Conservation (phyloP, 2,329 filamentous ascomycete species). For the Talaromyces verruculosus region DNA sequence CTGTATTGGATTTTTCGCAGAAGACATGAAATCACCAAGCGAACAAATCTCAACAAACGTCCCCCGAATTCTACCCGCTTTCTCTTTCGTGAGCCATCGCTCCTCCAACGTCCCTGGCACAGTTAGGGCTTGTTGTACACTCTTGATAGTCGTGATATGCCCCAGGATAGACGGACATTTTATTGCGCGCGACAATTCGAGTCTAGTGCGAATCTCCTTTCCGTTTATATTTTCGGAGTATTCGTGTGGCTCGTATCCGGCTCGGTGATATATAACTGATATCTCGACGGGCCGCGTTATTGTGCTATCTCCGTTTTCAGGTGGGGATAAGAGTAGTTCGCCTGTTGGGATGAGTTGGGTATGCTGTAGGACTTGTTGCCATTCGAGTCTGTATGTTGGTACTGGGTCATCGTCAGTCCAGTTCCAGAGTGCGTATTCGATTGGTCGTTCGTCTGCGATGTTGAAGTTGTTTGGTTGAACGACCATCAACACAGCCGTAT, state of each 20-base stretch:
- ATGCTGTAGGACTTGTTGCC: conserved; percentile 32
- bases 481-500: conserved; percentile 43
- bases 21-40: conserved; percentile 26
- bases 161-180: conserved; percentile 47
- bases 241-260: conserved; percentile 44
- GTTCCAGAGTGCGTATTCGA: conserved; percentile 47
- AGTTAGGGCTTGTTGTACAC: conserved; percentile 45
- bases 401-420: conserved; percentile 27
- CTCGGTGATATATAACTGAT: conserved; percentile 46
- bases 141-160: conserved; percentile 47
- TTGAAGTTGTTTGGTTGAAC: conserved; percentile 50
- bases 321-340: conserved; percentile 41
- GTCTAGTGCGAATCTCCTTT: conserved; percentile 29
- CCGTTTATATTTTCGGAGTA: conserved; percentile 34
- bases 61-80: conserved; percentile 29
- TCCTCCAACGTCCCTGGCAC: conserved; percentile 35
- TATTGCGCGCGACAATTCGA: conserved; percentile 45
- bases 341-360: conserved; percentile 32
- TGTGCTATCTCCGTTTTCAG: conserved; percentile 20
- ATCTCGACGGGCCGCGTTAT: conserved; percentile 35
- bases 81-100: conserved; percentile 33
- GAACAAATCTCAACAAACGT: conserved; percentile 44
- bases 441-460: conserved; percentile 46
- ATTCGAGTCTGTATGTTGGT: conserved; percentile 41
- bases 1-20: conserved; percentile 24